Base-by-base conservation (phyloP, 495 filamentous ascomycete species). In the Tuber indicum region DNA sequence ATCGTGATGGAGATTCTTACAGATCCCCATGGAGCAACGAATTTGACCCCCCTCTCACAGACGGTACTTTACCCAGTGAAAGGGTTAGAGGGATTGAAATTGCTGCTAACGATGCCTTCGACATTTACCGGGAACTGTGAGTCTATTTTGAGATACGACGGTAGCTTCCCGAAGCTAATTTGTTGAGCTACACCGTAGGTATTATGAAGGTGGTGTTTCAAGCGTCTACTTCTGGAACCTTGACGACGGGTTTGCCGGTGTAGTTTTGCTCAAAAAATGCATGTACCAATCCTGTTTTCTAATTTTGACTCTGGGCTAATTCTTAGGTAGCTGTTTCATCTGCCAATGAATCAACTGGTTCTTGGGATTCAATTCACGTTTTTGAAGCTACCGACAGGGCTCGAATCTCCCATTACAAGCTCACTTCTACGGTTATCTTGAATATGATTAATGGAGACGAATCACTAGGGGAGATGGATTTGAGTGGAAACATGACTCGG, bases 181-280 rank as follows among this genome's bases (percentile, higher is more conserved):
- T 43, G 44, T 72, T 46, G 70, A 49, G 42, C 45, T 66, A 26
- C 46, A 17, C 45, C 74, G 17, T 76, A 88, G 87, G 73, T 99
- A 99, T 86, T 99, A 98, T 82, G 96, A 98, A 86, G 96, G 96
- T 17, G 96, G 96, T 17, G 92, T 98, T 39, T 92, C 91, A 62
- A 96, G 92, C 79, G 96, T 97, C 16, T 99, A 99, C 85, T 92
- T 99, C 78, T 99, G 96, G 96, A 96, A 98, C 84, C 85, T 98
- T 86, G 96, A 99, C 82, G 96, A 98, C 85, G 96, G 96, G 43
- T 99, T 99, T 85, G 96, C 96, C 0, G 96, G 96, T 3, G 96
- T 97, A 46, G 93, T 98, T 62, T 85, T 99, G 75, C 85, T 99
- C 78, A 98, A 98, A 87, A 99, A 99, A 86, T 90, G 93, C 94